These are phyloP conservation scores for Macaranga tanarius DNA, from an alignment of 441 rosid species.

Conservation along the genomic window DNA sequence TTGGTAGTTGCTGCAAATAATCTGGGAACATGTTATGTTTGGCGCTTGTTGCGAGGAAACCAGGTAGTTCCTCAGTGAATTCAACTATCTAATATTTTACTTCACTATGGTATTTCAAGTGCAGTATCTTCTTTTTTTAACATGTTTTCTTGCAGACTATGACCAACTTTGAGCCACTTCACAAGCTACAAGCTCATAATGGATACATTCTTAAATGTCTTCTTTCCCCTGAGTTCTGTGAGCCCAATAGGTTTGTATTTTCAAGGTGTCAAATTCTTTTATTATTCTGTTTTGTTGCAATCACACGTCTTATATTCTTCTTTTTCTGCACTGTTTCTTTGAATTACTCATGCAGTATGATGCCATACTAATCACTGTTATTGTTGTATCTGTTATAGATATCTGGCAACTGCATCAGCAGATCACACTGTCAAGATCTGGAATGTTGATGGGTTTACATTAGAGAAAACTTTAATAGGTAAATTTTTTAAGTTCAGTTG, in stretches of 20 bases:
- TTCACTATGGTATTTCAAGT: slow-evolving; percentile 12
- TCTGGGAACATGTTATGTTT: slow-evolving; percentile 89
- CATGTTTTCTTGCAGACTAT: slow-evolving; percentile 52
- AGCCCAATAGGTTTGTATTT: slow-evolving; percentile 61
- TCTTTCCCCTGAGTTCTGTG: slow-evolving; percentile 83
- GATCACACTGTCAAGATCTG: slow-evolving; percentile 96
- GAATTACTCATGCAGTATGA: slow-evolving; percentile 1
- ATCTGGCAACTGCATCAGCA: slow-evolving; percentile 93
- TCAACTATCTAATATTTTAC: slow-evolving; percentile 9
- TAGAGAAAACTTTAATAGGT: slow-evolving; percentile 82
- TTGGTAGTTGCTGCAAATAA: slow-evolving; percentile 94
- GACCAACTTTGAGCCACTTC: slow-evolving; percentile 97
- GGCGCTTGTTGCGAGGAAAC: slow-evolving; percentile 80
- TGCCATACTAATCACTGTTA: slow-evolving; percentile 9
- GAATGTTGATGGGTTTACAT: slow-evolving; percentile 96
- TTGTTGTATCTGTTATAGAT: slow-evolving; percentile 40
- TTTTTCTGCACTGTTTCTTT: background rate
- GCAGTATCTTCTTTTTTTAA: slow-evolving; percentile 11
- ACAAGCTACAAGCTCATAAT: slow-evolving; percentile 88
- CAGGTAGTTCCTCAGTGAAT: slow-evolving; percentile 45
- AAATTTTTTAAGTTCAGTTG: background rate
- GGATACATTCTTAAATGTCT: slow-evolving; percentile 92
- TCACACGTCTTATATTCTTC: background rate
- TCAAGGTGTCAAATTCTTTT: background rate
- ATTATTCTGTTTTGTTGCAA: background rate